Evolutionary conservation across 2,329 filamentous ascomycete genomes (phyloP), one percentile per base, ranked within the genome.

Genomic region (Fusarium sp.): DNA sequence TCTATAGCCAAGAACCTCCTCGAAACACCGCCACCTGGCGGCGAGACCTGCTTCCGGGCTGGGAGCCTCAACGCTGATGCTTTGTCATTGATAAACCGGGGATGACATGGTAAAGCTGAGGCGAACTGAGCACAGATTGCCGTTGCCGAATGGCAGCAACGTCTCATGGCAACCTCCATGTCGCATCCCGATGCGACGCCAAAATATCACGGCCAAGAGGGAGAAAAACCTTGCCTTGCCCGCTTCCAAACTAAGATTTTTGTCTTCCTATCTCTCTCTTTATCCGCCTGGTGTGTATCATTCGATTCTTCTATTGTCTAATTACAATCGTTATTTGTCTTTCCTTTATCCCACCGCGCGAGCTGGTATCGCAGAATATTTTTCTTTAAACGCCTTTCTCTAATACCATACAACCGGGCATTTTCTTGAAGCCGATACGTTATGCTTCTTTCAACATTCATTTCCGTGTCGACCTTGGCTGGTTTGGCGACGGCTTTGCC

Each of bases 311-410:
- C 46, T 38, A n/a, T 52, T 57, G 19, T 57, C 42, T 61, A 59
- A 60, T 60, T 54, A 56, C 40, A 47, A 22, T 53, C 28, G 28
- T 31, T 31, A 11, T 51, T 34, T 49, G 39, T 52, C 43, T 34
- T 50, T 66, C 62, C 14, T 68, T 65, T 52, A n/a, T 36, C 46
- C 21, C 15, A 26, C 50, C 43, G n/a, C 31, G 65, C 65, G 65
- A 68, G 52, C 65, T 68, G 65, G 65, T 55, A 68, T 68, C 65
- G 65, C 65, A 10, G 22, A 50, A n/a, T 55, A 17, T 26, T 42
- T 57, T 45, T 33, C 43, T 28, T 50, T 63, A 39, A 45, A 28
- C 8, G 24, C 17, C 43, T 28, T 28, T 43, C 39, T 19, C 14
- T 33, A 63, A 31, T 38, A 31, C 10, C 4, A 31, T 10, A 9